Conservation (phyloP, 257 asterid species). For the Rhazya stricta region DNA sequence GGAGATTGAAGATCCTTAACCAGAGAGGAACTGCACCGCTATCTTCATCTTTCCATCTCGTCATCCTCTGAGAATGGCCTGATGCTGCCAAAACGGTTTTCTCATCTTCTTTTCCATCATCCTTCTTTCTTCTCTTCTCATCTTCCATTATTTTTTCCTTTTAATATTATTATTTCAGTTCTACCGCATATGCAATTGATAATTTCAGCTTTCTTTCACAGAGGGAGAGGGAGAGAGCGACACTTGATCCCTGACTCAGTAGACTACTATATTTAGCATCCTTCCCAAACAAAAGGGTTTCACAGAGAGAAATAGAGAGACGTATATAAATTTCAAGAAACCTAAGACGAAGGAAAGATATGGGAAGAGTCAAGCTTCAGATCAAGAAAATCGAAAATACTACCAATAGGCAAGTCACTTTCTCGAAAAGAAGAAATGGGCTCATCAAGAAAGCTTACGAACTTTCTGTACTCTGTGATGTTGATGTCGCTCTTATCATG, state of each 20-base stretch:
- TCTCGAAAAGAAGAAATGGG: slow-evolving; percentile 94
- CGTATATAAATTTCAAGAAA: slow-evolving; percentile 2
- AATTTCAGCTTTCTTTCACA: background rate
- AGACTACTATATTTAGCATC: slow-evolving; percentile 36
- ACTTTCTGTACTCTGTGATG: slow-evolving; percentile 94
- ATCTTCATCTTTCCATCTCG: slow-evolving; percentile 33
- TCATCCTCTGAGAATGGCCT: slow-evolving; percentile 55
- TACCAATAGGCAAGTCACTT: slow-evolving; percentile 96
- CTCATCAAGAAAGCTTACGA: slow-evolving; percentile 96
- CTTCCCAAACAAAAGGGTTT: slow-evolving; percentile 18
- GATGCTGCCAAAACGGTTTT: slow-evolving; percentile 43
- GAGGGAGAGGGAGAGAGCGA: slow-evolving; percentile 14
- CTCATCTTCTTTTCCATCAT: slow-evolving; percentile 16
- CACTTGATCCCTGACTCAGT: slow-evolving; percentile 2
- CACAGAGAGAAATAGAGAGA: background rate
- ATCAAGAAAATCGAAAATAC: slow-evolving; percentile 92
- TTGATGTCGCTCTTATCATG: slow-evolving; percentile 91
- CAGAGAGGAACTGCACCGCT: slow-evolving; percentile 46
- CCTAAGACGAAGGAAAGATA: slow-evolving; percentile 8
- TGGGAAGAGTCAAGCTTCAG: slow-evolving; percentile 96
- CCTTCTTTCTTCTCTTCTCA: slow-evolving; percentile 15
- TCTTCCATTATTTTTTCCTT: background rate
- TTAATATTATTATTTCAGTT: slow-evolving; percentile 1
- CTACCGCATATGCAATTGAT: slow-evolving; percentile 3
- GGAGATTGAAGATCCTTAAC: slow-evolving; percentile 6